Percentiles rank a stretch among this genome's conserved stretches.
phyloP scores from a whole-genome alignment of 805 yeast species.

The Ogataea thermomethanolica region DNA sequence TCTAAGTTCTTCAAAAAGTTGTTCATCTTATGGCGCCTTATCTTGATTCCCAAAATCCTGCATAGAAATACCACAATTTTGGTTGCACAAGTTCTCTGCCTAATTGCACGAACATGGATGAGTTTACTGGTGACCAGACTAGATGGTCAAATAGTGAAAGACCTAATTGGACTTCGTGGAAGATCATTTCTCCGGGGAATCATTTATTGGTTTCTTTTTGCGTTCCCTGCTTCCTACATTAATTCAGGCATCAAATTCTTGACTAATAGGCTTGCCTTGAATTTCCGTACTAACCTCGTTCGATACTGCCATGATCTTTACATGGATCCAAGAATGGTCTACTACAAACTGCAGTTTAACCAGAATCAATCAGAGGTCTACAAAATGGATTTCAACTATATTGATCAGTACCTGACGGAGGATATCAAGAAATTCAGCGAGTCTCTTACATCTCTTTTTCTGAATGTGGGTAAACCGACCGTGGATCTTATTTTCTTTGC shows the following conservation, averaged over 20 bases:
- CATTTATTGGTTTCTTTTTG: constrained; percentile 82
- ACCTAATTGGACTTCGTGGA: constrained; percentile 78
- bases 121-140: constrained; percentile 80
- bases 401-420: constrained; percentile 83
- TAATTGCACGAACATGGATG: constrained; percentile 81
- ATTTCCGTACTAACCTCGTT: constrained; percentile 78
- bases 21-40: constrained; percentile 64
- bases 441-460: constrained; percentile 76
- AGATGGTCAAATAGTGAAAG: constrained; percentile 90
- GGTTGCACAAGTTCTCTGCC: constrained; percentile 66
- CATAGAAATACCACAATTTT: constrained; percentile 66
- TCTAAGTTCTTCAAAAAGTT: constrained; percentile 72
- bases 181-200: constrained; percentile 71
- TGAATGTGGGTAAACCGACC: constrained; percentile 87
- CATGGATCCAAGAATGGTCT: constrained; percentile 73
- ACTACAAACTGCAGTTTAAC: constrained; percentile 74
- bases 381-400: constrained; percentile 50
- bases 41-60: constrained; percentile 71
- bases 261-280: constrained; percentile 71
- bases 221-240: constrained; percentile 90
- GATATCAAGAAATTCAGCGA: constrained; percentile 80
- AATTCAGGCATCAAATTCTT: constrained; percentile 84
- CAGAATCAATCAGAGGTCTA: constrained; percentile 32
- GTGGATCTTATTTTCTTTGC: constrained; percentile 84
- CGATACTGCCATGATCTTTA: constrained; percentile 90